phyloP scores from a whole-genome alignment of 345 rosid species.

The Ricinus communis region DNA sequence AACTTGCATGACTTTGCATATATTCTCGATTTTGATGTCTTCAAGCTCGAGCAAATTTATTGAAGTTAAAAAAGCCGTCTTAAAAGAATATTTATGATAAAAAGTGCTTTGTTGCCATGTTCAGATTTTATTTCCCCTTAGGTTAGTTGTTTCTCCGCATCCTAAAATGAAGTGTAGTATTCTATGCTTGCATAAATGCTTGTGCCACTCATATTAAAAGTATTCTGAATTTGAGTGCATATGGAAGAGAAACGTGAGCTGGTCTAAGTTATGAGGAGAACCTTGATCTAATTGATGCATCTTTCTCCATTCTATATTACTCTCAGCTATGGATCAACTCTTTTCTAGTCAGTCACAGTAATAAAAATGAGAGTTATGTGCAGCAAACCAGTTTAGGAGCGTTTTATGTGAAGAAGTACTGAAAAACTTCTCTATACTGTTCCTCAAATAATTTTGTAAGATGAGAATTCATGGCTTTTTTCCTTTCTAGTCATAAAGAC shows the following conservation, averaged over 20 bases:
- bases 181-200: background rate
- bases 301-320: background rate
- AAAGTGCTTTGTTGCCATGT: background rate
- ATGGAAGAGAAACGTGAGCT: background rate
- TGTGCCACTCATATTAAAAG: background rate
- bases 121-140: background rate
- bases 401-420: too few relatives aligned
- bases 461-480: too few relatives aligned
- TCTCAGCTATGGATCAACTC: background rate
- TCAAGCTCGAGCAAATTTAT: background rate
- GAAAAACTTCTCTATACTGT: background rate
- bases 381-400: background rate
- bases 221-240: background rate
- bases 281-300: background rate
- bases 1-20: conserved; percentile 16
- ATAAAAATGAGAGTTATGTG: background rate
- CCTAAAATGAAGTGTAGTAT: background rate
- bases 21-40: background rate
- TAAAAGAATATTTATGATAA: background rate
- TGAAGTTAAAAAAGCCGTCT: background rate
- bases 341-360: background rate
- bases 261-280: background rate
- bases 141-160: background rate
- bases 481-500: background rate
- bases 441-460: background rate